phyloP scores from a whole-genome alignment of 768 basidiomycete species.

The Crucibulum laeve region DNA sequence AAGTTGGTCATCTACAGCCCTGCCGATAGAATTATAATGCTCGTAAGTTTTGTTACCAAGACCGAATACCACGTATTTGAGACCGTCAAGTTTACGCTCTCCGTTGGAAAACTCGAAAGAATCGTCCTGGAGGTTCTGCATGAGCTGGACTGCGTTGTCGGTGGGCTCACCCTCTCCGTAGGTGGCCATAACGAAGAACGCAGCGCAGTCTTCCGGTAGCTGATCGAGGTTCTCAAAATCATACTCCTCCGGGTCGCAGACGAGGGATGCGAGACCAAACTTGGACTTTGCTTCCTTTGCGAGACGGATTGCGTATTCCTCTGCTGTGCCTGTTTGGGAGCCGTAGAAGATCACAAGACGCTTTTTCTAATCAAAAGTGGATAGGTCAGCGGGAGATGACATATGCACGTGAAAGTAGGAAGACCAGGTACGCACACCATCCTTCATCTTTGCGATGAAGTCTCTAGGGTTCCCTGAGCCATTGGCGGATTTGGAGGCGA shows the following conservation, averaged over 20 bases:
- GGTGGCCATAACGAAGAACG: conserved; percentile 95
- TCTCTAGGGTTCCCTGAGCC: conserved; percentile 88
- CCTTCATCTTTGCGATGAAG: conserved; percentile 93
- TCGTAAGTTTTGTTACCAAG: conserved; percentile 94
- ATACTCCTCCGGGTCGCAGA: conserved; percentile 98
- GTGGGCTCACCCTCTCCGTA: conserved; percentile 99
- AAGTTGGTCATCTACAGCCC: conserved; percentile 70
- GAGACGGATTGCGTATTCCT: conserved; percentile 95
- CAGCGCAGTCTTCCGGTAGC: conserved; percentile 81
- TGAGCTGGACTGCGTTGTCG: conserved; percentile 92
- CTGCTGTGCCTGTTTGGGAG: conserved; percentile 97
- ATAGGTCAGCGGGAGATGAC: conserved; percentile 7
- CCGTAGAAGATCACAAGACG: conserved; percentile 97
- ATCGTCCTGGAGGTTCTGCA: conserved; percentile 87
- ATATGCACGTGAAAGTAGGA: conserved; percentile 3
- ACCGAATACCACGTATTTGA: conserved; percentile 94
- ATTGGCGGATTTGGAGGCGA: conserved; percentile 45
- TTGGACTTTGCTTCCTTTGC: conserved; percentile 98
- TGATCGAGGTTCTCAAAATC: conserved; percentile 96
- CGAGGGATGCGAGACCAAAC: conserved; percentile 91
- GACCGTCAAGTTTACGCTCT: conserved; percentile 66
- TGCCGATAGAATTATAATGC: conserved; percentile 90
- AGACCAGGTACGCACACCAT: conserved; percentile 56
- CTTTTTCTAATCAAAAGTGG: conserved; percentile 66
- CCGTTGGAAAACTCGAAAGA: conserved; percentile 86